Percentiles rank a stretch among this genome's conserved stretches.
Evolutionary conservation across 768 basidiomycete species (phyloP).

Genomic region (Lactarius indigo): DNA sequence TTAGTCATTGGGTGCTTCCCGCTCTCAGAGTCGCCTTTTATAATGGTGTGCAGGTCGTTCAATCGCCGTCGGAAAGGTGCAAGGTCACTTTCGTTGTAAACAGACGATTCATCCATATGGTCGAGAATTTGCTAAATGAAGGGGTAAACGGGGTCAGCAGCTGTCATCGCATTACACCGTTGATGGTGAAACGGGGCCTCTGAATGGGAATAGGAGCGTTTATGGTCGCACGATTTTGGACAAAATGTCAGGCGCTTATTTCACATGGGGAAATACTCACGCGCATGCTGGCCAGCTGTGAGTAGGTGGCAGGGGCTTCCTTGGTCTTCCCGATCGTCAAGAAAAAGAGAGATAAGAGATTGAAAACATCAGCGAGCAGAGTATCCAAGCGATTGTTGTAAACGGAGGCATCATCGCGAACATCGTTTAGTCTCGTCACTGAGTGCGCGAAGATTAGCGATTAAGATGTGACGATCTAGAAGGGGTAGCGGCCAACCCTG

Average conservation of each 20-base stretch:
- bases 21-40: slow-evolving; percentile 76
- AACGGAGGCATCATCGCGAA: slow-evolving; percentile 71
- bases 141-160: slow-evolving; percentile 8
- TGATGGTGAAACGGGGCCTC: background rate
- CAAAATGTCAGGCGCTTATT: background rate
- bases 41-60: slow-evolving; percentile 76
- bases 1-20: slow-evolving; percentile 87
- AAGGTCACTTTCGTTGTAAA: slow-evolving; percentile 90
- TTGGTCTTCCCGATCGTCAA: slow-evolving; percentile 95
- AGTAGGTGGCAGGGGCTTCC: slow-evolving; percentile 93
- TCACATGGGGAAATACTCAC: slow-evolving; percentile 49
- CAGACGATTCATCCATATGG: slow-evolving; percentile 93
- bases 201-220: background rate
- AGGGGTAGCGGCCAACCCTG: slow-evolving; percentile 57
- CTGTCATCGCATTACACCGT: background rate
- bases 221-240: slow-evolving; percentile 6
- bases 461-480: background rate
- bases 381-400: slow-evolving; percentile 93
- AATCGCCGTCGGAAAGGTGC: slow-evolving; percentile 83
- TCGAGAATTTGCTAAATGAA: slow-evolving; percentile 78
- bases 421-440: slow-evolving; percentile 91
- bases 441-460: background rate
- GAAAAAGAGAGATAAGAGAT: slow-evolving; percentile 92
- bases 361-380: slow-evolving; percentile 93
- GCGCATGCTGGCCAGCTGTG: slow-evolving; percentile 93